Evolutionary conservation across 331 rosid genomes (phyloP).

Genomic region (Dryas integrifolia): DNA sequence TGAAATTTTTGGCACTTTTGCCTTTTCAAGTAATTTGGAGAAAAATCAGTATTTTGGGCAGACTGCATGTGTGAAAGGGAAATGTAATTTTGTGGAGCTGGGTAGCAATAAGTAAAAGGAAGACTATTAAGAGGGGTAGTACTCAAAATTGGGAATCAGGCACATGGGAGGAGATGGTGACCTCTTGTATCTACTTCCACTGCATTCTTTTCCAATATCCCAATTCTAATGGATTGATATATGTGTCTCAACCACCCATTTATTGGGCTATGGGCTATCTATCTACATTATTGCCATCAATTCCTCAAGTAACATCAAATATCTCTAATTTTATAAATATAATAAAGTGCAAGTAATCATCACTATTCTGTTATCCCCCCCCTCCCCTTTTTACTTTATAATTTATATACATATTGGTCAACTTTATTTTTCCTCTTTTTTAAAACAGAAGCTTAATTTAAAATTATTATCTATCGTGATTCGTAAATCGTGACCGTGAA

Average conservation of each 20-base stretch:
- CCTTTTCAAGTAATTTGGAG: constrained; percentile 15
- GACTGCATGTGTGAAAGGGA: constrained; percentile 14
- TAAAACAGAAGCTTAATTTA: too few species aligned
- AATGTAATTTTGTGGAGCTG: not conserved
- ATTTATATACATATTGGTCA: too few species aligned
- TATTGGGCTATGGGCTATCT: constrained; percentile 22
- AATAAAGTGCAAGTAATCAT: not conserved
- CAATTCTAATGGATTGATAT: constrained; percentile 26
- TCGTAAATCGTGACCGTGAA: too few species aligned
- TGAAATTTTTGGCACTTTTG: not conserved
- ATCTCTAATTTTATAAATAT: not conserved
- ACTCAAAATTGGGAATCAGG: constrained; percentile 25
- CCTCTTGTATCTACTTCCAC: constrained; percentile 12
- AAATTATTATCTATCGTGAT: too few species aligned
- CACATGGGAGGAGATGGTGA: constrained; percentile 36
- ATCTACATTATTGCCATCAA: constrained; percentile 23
- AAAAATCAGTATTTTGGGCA: too few species aligned
- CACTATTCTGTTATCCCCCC: not conserved
- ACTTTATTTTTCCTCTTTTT: too few species aligned
- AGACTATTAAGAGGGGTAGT: not conserved
- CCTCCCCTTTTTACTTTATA: too few species aligned
- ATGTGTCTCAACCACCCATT: constrained; percentile 32
- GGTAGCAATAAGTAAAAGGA: too few species aligned
- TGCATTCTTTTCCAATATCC: constrained; percentile 30
- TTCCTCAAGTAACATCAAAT: constrained; percentile 2